A percentile compares a stretch with the other conserved stretches of the same genome.
Evolutionary conservation across 352 stramenopile genomes (phyloP).

Genomic region (Phytophthora multivora): DNA sequence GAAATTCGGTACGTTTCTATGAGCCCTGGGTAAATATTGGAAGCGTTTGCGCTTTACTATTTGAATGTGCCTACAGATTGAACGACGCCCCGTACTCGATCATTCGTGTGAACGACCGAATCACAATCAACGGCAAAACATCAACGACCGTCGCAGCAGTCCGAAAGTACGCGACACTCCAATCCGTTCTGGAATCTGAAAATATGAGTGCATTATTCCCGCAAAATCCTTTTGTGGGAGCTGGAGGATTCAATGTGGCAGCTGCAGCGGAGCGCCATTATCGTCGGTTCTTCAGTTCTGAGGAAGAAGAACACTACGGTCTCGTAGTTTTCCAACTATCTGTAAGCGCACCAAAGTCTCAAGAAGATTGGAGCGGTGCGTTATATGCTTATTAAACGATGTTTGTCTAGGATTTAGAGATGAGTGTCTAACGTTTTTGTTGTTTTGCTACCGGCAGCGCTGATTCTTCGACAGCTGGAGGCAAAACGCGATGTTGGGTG

Average conservation of each 20-base stretch:
- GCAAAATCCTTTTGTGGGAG: constrained; percentile 25
- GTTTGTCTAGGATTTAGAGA: not conserved
- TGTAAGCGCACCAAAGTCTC: constrained; percentile 24
- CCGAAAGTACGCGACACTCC: constrained; percentile 65
- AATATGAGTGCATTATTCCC: constrained; percentile 52
- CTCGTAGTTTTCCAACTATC: constrained; percentile 66
- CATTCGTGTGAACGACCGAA: constrained; percentile 68
- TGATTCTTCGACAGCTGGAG: constrained; percentile 49
- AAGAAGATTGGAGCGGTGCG: constrained; percentile 65
- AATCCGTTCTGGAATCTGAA: constrained; percentile 61
- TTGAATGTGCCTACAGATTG: constrained; percentile 32
- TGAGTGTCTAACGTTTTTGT: not conserved
- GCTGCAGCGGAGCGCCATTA: constrained; percentile 49
- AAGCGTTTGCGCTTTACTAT: not conserved
- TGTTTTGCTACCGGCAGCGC: constrained; percentile 25
- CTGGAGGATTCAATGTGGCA: constrained; percentile 22
- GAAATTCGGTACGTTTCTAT: constrained; percentile 61
- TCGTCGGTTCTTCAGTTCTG: constrained; percentile 64
- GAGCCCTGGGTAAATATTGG: not conserved
- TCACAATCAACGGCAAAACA: constrained; percentile 63
- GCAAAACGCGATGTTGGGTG: constrained; percentile 40
- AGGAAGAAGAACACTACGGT: constrained; percentile 57
- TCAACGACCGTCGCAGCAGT: constrained; percentile 48
- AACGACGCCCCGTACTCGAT: constrained; percentile 73
- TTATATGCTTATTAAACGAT: not conserved